A percentile compares a stretch with the other conserved stretches of the same genome.
Evolutionary conservation across 225 moss, liverwort and hornwort genomes (phyloP).

Genomic region (Pseudisothecium myosuroides): DNA sequence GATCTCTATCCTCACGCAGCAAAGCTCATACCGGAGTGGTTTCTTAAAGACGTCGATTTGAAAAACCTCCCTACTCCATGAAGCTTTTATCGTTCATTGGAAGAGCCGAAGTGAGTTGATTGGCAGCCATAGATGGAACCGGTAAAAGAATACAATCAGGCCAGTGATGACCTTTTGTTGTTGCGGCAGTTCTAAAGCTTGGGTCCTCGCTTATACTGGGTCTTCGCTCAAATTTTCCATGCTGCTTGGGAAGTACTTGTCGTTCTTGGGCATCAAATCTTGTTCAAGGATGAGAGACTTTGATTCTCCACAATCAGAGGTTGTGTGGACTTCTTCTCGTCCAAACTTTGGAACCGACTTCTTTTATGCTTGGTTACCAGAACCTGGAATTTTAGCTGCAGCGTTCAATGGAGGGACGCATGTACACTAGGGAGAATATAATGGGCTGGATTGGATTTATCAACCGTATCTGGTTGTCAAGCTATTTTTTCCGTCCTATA

Average conservation of each 20-base stretch:
- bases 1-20: conserved; percentile 81
- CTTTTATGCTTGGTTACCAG: not conserved
- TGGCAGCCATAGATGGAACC: not conserved
- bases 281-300: not conserved
- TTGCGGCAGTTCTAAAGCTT: not conserved
- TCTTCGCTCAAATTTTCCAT: not conserved
- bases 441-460: not conserved
- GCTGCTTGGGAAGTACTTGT: not conserved
- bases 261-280: not conserved
- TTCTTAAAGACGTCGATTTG: conserved; percentile 69
- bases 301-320: not conserved
- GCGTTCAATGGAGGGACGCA: not conserved
- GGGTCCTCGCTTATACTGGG: not conserved
- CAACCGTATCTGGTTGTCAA: not conserved
- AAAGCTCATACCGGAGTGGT: conserved; percentile 92
- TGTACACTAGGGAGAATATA: conserved; percentile 3
- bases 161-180: not conserved
- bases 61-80: conserved; percentile 71
- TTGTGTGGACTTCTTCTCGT: not conserved
- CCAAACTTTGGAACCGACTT: not conserved
- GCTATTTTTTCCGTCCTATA: not conserved
- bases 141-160: not conserved
- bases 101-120: not conserved
- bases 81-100: not conserved
- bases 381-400: not conserved